A percentile compares a stretch with the other conserved stretches of the same genome.
Evolutionary conservation across 2,329 filamentous ascomycete species (phyloP).

Genomic region (Ophiosphaerella herpotricha): DNA sequence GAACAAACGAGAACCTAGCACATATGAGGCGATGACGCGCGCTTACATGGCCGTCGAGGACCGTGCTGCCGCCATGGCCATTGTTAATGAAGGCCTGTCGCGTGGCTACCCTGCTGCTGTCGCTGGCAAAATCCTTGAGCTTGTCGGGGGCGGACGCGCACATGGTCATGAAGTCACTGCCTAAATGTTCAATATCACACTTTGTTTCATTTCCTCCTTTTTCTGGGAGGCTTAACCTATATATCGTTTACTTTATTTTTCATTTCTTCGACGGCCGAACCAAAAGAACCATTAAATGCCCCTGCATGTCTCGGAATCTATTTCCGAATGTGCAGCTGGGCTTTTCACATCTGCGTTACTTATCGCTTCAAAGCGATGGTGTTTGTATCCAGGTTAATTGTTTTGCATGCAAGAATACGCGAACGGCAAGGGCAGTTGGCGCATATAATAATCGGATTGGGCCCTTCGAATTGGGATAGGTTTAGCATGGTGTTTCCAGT

Average conservation of each 20-base stretch:
- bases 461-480: slow-evolving; percentile 1
- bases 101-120: slow-evolving; percentile 91
- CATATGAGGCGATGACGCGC: slow-evolving; percentile 97
- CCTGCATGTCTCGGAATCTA: slow-evolving; percentile 14
- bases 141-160: slow-evolving; percentile 60
- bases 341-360: slow-evolving; percentile 8
- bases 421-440: slow-evolving; percentile 13
- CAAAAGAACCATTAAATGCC: slow-evolving; percentile 20
- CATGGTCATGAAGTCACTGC: slow-evolving; percentile 23
- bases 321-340: slow-evolving; percentile 25
- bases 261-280: slow-evolving; percentile 24
- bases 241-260: slow-evolving; percentile 11
- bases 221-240: slow-evolving; percentile 10
- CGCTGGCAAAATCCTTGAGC: slow-evolving; percentile 88
- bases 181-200: slow-evolving; percentile 8
- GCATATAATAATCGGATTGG: slow-evolving; percentile 6
- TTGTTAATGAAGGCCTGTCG: slow-evolving; percentile 88
- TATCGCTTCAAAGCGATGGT: slow-evolving; percentile 32
- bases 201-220: slow-evolving; percentile 9
- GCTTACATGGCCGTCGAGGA: slow-evolving; percentile 87
- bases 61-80: slow-evolving; percentile 72
- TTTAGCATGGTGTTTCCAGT: slow-evolving; percentile 22
- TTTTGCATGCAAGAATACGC: slow-evolving; percentile 15
- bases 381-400: slow-evolving; percentile 17
- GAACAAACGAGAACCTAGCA: slow-evolving; percentile 88